A percentile compares a stretch with the other conserved stretches of the same genome.
phyloP scores from a whole-genome alignment of 2,329 filamentous ascomycete species.

The Calonectria leucothoes region DNA sequence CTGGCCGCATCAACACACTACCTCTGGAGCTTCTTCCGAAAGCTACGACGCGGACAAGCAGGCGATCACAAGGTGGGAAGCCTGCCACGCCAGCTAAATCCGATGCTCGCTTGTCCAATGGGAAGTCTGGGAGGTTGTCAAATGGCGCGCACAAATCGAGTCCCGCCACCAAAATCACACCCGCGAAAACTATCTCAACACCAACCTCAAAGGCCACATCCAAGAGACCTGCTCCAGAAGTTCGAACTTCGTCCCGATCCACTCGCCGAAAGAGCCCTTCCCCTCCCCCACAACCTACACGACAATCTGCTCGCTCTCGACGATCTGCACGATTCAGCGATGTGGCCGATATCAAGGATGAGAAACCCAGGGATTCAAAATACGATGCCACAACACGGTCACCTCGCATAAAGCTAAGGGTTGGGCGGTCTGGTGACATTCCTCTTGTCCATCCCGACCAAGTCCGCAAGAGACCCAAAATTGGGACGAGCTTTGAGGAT shows the following conservation, averaged over 20 bases:
- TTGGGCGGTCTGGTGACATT: conserved; percentile 53
- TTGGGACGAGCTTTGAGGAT: conserved; percentile 67
- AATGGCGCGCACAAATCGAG: conserved; percentile 41
- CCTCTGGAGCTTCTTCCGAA: conserved; percentile 64
- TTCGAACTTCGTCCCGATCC: conserved; percentile 46
- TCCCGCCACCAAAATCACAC: conserved; percentile 38
- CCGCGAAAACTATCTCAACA: conserved; percentile 33
- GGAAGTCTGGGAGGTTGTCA: conserved; percentile 39
- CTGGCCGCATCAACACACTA: conserved; percentile 70
- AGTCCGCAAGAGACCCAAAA: conserved; percentile 63
- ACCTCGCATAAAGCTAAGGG: conserved; percentile 62
- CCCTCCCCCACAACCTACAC: conserved; percentile 51
- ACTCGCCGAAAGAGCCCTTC: conserved; percentile 55
- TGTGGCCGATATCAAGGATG: conserved; percentile 32
- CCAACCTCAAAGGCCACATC: conserved; percentile 45
- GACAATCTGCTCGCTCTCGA: conserved; percentile 56
- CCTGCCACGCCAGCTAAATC: conserved; percentile 48
- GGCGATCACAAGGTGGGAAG: conserved; percentile 52
- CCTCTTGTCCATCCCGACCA: conserved; percentile 71
- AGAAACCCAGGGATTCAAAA: conserved; percentile 25
- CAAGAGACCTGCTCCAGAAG: conserved; percentile 43
- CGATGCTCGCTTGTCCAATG: conserved; percentile 40
- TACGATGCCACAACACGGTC: conserved; percentile 45
- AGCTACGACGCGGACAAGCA: conserved; percentile 63
- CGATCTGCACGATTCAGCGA: conserved; percentile 55